A percentile compares a stretch with the other conserved stretches of the same genome.
phyloP scores from a whole-genome alignment of 2,329 filamentous ascomycete genomes.

The Pseudocercospora macadamiae region DNA sequence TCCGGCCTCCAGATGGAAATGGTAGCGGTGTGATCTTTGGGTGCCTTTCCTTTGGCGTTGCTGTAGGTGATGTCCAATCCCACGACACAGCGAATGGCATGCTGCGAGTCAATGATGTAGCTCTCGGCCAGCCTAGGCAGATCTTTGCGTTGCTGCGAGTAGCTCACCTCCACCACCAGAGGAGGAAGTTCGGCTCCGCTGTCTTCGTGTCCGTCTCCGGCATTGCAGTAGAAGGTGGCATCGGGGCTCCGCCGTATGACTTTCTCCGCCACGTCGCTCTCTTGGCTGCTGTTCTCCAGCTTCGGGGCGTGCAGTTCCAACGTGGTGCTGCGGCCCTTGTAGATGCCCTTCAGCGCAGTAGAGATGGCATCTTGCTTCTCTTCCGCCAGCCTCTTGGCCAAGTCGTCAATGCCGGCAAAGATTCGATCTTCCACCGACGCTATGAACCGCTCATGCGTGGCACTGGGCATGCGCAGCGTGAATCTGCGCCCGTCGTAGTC shows the following conservation, averaged over 20 bases:
- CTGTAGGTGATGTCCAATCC: constrained; percentile 40
- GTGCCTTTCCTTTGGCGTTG: constrained; percentile 9
- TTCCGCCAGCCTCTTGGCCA: constrained; percentile 4
- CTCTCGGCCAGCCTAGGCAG: constrained; percentile 36
- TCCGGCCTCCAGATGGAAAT: constrained; percentile 38
- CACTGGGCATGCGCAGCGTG: constrained; percentile 25
- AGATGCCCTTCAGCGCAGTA: constrained; percentile 8
- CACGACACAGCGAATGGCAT: constrained; percentile 37
- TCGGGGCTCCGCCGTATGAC: constrained; percentile 15
- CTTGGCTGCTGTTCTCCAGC: constrained; percentile 18
- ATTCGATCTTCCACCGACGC: constrained; percentile 5
- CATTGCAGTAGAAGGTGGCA: constrained; percentile 11
- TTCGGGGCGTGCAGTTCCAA: constrained; percentile 10
- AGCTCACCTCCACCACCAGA: constrained; percentile 38
- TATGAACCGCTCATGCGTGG: constrained; percentile 19
- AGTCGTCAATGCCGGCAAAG: not conserved
- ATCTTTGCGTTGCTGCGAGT: constrained; percentile 37
- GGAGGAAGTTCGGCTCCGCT: constrained; percentile 1
- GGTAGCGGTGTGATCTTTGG: constrained; percentile 29
- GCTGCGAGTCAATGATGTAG: constrained; percentile 37
- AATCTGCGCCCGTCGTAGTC: constrained; percentile 19
- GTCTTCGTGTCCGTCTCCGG: not conserved
- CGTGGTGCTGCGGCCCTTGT: constrained; percentile 15
- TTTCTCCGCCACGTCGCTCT: constrained; percentile 9
- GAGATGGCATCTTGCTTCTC: not conserved